Base-by-base conservation (phyloP, 352 stramenopile genomes). In the Pilasporangium apinafurcum region DNA sequence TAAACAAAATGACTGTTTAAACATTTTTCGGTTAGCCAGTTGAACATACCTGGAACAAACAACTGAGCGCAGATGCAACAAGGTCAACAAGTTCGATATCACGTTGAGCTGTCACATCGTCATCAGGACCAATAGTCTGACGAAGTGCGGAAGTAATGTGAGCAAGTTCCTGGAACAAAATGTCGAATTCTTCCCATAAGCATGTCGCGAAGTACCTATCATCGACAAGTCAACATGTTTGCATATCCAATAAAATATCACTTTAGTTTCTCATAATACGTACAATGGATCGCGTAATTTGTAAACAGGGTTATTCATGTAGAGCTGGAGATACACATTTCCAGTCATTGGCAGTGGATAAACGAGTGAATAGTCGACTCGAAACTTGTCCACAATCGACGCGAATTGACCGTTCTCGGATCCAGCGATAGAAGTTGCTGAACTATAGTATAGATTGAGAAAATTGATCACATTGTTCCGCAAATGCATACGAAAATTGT, bases 261-360 rank as follows among this genome's bases (percentile, higher is more conserved):
- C n/a, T n/a, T n/a, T n/a, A n/a, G n/a, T n/a, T n/a, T n/a, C n/a
- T n/a, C n/a, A n/a, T n/a, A 1, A n/a, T 44, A 73, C 65, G 52
- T 76, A 91, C 65, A 92, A 71, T 24, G 93, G 89, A 55, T 98
- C 88, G 14, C 87, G 81, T 18, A 98, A 65, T 29, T 81, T 77
- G 59, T 90, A 96, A 7, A 85, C 97, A 24, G 93, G 92, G 36
- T 95, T 82, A 56, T 97, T 92, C 41, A 98, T 65, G 52, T 90
- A 98, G 47, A 97, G 55, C 2, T 71, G 71, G 18, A 98, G 62
- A 48, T 98, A 98, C 14, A 97, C 80, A 38, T 92, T 91, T 24
- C 86, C 88, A 21, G 86, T 64, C 38, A 81, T 65, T 13, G 86
- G 73, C 25, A 85, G 65, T 5, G 69, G 61, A 37, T 89, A 96